Conservation (phyloP, 1,284 basidiomycete genomes). For the Schizopora paradoxa region DNA sequence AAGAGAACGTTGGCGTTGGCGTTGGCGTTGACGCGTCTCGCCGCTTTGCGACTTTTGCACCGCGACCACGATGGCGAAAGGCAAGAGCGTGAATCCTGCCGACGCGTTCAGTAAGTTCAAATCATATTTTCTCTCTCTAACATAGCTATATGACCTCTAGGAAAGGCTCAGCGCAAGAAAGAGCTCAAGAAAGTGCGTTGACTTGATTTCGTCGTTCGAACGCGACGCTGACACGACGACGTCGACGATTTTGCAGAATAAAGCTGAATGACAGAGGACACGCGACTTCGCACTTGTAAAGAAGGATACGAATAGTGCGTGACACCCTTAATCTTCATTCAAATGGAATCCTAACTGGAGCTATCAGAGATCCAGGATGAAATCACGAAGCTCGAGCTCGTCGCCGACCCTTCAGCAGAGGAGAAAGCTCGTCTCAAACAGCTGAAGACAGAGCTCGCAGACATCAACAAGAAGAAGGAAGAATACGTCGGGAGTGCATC, state of each 20-base stretch:
- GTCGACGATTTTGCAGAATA: slow-evolving; percentile 57
- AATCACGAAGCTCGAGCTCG: slow-evolving; percentile 55
- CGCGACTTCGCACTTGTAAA: slow-evolving; percentile 82
- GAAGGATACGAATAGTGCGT: slow-evolving; percentile 76
- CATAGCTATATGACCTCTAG: slow-evolving; percentile 36
- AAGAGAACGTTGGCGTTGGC: too few species aligned
- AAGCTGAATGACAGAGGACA: slow-evolving; percentile 68
- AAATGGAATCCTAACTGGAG: neutral
- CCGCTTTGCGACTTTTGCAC: too few species aligned
- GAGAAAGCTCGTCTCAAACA: slow-evolving; percentile 55
- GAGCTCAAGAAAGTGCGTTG: slow-evolving; percentile 82
- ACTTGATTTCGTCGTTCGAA: slow-evolving; percentile 7
- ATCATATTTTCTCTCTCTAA: neutral
- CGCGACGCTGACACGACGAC: slow-evolving; percentile 4
- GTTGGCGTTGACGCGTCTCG: too few species aligned
- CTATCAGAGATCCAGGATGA: slow-evolving; percentile 65
- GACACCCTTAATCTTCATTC: neutral
- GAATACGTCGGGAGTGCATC: slow-evolving; percentile 88
- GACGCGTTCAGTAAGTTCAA: slow-evolving; percentile 68
- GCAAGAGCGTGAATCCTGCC: slow-evolving; percentile 77
- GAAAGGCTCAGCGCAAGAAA: slow-evolving; percentile 83
- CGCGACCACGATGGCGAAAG: slow-evolving; percentile 84
- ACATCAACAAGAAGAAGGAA: slow-evolving; percentile 79
- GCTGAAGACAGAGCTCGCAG: slow-evolving; percentile 73
- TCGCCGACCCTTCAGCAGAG: slow-evolving; percentile 36